Evolutionary conservation across 1,284 basidiomycete species (phyloP), one percentile per base, ranked within the genome.

Genomic region (Ceratobasidium sp.): DNA sequence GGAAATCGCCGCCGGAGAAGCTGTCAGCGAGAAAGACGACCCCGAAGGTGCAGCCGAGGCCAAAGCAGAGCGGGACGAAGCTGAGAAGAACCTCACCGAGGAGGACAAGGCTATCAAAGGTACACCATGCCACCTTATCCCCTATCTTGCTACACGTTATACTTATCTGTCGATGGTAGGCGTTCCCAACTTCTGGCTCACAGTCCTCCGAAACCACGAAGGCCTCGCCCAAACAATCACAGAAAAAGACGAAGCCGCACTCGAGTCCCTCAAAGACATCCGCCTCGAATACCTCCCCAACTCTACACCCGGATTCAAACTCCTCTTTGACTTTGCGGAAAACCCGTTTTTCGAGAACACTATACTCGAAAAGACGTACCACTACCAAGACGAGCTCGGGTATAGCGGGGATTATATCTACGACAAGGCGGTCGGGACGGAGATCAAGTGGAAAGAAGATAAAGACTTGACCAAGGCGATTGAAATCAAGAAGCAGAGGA

Each of bases 401-500:
- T 97, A 97, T 86, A 90, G 92, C 46, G 97, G 97, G 81, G 97
- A 98, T 87, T 97, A 97, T 83, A 92, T 97, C 77, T 99, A 97
- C 86, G 96, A 98, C 88, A 93, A 91, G 81, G 96, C 97, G 76
- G 91, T 94, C 83, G 97, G 96, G 23, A 93, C 92, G 78, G 90
- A 33, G 33, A 33, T 99, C 86, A 92, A 93, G 84, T 99, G 97
- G 97, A 98, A 97, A 87, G 96, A 96, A 85, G 97, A 98, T 83
- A 97, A 97, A 88, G 96, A 99, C 87, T 88, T 99, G 79, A 99
- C 97, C 75, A 96, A 97, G 88, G 95, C 96, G 87, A 93, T 96
- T 82, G 97, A 99, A 88, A 97, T 98, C 85, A 98, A 98, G 91
- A 99, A 98, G 89, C 97, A 99, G 87, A 89, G 97, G 82, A 99